Base-by-base conservation (phyloP, 1,284 basidiomycete species). In the Puccinia coronata region DNA sequence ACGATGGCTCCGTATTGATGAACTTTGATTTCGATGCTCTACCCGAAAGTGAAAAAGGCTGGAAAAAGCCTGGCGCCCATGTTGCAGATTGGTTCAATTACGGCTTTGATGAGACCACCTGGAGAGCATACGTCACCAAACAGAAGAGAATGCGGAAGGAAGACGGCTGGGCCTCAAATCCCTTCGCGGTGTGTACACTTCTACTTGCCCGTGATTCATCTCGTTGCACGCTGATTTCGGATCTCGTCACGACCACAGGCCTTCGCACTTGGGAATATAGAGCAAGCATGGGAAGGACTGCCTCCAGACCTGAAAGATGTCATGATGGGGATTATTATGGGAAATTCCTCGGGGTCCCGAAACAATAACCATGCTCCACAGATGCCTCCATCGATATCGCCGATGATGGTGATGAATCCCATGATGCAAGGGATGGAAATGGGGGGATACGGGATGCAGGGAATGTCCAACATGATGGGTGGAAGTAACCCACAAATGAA, bases 51-150 rank as follows among this genome's bases (percentile, higher is more conserved):
- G 78, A 80, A 47, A 96, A 97, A 86, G 92, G 93, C 2, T 99
- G 97, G 97, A 89, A 96, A 82, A 88, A 92, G 78, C 93, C 96
- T 12, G 97, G 97, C 23, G 92, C 94, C 9, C 95, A 98, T 87
- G 89, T 98, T 80, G 93, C 93, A 84, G 96, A 98, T 87, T 99
- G 94, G 92, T 99, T 99, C 88, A 99, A 99, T 87, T 99, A 98
- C 84, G 97, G 97, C 0, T 99, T 99, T 86, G 96, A 99, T 86
- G 97, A 99, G 87, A 90, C 94, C 18, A 92, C 92, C 25, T 99
- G 95, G 94, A 92, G 93, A 84, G 91, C 92, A 65, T 99, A 96
- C 86, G 92, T 93, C 84, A 92, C 92, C 85, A 91, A 93, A 84
- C 90, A 95, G 84, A 80, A 80, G 59, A 47, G 55, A 31, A 43